phyloP scores from a whole-genome alignment of 2,329 filamentous ascomycete species.

The Nothophoma quercina region DNA sequence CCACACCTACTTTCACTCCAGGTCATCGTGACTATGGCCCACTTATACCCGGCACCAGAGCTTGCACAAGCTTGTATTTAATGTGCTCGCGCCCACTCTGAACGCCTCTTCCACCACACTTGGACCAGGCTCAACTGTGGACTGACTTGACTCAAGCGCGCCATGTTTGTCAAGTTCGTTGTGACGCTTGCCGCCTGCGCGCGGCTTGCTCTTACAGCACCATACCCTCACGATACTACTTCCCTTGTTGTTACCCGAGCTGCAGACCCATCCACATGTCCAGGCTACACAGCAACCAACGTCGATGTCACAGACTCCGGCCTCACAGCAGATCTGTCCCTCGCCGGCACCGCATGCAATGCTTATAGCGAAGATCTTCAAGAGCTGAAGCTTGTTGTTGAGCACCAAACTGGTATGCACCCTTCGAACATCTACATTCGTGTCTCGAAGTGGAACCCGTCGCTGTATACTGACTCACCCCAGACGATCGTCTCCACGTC shows the following conservation, averaged over 20 bases:
- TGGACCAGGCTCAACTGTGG: background rate
- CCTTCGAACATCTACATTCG: too few relatives aligned
- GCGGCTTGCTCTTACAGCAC: constrained; percentile 25
- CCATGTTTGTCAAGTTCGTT: constrained; percentile 30
- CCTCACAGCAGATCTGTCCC: constrained; percentile 72
- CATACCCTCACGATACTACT: constrained; percentile 18
- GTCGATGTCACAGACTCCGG: constrained; percentile 61
- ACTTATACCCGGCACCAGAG: constrained; percentile 15
- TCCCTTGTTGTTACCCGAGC: constrained; percentile 12
- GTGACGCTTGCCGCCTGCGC: constrained; percentile 27
- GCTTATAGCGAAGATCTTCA: constrained; percentile 65
- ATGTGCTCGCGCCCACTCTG: background rate
- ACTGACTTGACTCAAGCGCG: constrained; percentile 6
- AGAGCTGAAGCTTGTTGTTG: constrained; percentile 65
- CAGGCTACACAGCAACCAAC: constrained; percentile 72
- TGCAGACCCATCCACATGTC: constrained; percentile 62
- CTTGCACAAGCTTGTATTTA: constrained; percentile 7
- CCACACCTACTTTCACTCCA: constrained; percentile 10
- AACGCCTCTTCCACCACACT: background rate
- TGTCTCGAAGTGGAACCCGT: too few relatives aligned
- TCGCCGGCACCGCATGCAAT: constrained; percentile 72
- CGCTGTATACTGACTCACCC: constrained; percentile 18
- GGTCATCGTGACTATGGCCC: constrained; percentile 12
- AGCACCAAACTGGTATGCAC: constrained; percentile 67
- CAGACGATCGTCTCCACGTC: constrained; percentile 74